Evolutionary conservation across 2,329 filamentous ascomycete genomes (phyloP).

Genomic region (Metarhizium guizhouense): DNA sequence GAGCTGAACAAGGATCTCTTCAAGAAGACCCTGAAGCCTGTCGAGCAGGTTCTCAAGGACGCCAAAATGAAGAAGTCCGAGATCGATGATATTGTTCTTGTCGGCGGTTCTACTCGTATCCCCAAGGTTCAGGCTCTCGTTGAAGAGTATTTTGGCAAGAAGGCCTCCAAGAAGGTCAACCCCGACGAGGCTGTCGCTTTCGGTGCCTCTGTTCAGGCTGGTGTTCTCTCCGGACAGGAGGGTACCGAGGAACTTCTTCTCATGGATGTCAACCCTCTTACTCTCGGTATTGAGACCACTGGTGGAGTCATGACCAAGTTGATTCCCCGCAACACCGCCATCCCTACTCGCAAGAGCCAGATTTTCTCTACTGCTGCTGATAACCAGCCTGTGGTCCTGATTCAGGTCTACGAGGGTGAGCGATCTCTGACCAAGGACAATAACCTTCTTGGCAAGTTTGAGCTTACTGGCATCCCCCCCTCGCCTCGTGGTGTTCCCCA

Average conservation of each 20-base stretch:
- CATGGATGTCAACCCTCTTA: constrained; percentile 95
- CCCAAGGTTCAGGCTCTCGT: constrained; percentile 93
- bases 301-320: constrained; percentile 97
- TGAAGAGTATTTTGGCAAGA: constrained; percentile 94
- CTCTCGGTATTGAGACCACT: constrained; percentile 94
- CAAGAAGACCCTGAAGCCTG: constrained; percentile 98
- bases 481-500: constrained; percentile 94
- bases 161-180: constrained; percentile 98
- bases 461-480: constrained; percentile 90
- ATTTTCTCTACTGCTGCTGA: constrained; percentile 96
- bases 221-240: constrained; percentile 84
- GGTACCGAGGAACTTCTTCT: constrained; percentile 75
- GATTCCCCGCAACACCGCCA: constrained; percentile 88
- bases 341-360: constrained; percentile 93
- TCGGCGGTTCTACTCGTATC: constrained; percentile 98
- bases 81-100: constrained; percentile 92
- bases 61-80: constrained; percentile 95
- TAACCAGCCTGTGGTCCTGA: constrained; percentile 91
- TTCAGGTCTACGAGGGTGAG: constrained; percentile 94
- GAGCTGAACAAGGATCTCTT: constrained; percentile 98
- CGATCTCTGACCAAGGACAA: constrained; percentile 92
- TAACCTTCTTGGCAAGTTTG: constrained; percentile 96
- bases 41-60: constrained; percentile 97
- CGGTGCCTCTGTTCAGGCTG: constrained; percentile 93
- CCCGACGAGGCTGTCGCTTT: constrained; percentile 98